phyloP scores from a whole-genome alignment of 768 basidiomycete genomes.

The Tulasnella sp. region DNA sequence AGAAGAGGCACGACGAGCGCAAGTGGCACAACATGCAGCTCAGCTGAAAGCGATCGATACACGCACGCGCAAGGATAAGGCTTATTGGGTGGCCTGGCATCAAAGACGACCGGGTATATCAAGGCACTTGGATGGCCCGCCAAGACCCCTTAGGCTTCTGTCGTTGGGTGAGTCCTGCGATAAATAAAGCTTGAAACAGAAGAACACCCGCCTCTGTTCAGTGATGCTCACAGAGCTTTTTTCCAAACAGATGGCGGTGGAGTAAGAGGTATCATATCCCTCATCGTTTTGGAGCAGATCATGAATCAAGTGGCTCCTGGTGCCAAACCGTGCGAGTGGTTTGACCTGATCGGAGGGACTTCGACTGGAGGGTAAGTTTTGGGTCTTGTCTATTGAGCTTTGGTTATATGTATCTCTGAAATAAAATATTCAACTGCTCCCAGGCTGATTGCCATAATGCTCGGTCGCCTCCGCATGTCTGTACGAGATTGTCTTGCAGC shows the following conservation, averaged over 20 bases:
- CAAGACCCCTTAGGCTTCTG: background rate
- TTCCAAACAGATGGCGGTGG: constrained; percentile 6
- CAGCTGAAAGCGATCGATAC: background rate
- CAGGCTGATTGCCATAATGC: constrained; percentile 21
- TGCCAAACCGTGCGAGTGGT: constrained; percentile 13
- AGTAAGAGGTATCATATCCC: constrained; percentile 5
- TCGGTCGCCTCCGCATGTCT: constrained; percentile 13
- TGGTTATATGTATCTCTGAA: no score
- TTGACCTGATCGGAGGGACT: constrained; percentile 14
- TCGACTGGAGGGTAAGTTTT: constrained; percentile 10
- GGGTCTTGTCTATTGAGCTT: background rate
- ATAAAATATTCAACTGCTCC: background rate
- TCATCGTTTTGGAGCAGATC: constrained; percentile 11
- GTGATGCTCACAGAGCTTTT: background rate
- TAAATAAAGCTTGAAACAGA: background rate
- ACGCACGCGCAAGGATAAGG: background rate
- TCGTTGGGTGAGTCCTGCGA: background rate
- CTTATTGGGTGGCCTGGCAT: background rate
- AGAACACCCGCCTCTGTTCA: background rate
- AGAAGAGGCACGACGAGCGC: no score
- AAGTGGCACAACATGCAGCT: background rate
- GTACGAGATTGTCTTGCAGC: background rate
- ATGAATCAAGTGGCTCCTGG: constrained; percentile 11
- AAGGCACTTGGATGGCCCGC: background rate
- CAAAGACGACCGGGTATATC: background rate